These are phyloP conservation scores for Euphorbia schlechtendalii DNA, from an alignment of 441 rosid genomes.

Conservation along the genomic window DNA sequence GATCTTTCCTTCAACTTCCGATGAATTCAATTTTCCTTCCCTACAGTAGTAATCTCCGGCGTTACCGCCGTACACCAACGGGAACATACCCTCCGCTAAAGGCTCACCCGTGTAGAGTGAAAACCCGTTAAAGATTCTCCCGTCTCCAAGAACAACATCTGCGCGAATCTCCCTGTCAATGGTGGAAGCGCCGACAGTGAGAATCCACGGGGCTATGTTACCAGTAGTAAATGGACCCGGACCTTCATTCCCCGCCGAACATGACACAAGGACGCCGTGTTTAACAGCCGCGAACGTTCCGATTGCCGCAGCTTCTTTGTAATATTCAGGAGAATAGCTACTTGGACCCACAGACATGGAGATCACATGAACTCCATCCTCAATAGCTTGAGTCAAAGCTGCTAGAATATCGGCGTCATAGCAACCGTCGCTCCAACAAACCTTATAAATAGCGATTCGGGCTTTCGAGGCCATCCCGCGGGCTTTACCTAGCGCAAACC, in stretches of 20 bases:
- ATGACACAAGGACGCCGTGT: too few species aligned
- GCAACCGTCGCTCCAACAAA: conserved; percentile 68
- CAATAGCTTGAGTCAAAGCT: conserved; percentile 67
- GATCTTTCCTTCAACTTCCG: conserved; percentile 59
- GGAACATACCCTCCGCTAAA: conserved; percentile 30
- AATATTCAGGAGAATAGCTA: conserved; percentile 20
- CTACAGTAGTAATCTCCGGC: conserved; percentile 47
- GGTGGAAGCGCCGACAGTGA: conserved; percentile 83
- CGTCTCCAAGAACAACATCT: conserved; percentile 61
- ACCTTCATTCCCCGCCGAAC: conserved; percentile 45
- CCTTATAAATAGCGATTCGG: conserved; percentile 73
- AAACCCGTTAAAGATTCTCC: conserved; percentile 40
- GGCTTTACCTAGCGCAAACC: conserved; percentile 38
- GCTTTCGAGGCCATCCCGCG: conserved; percentile 95
- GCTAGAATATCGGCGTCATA: conserved; percentile 79
- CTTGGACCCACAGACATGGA: too few species aligned
- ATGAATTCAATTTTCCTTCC: conserved; percentile 32
- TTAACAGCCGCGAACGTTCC: too few species aligned
- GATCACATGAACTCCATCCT: conserved; percentile 60
- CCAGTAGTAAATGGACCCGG: conserved; percentile 57
- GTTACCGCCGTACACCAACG: conserved; percentile 58
- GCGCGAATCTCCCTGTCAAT: conserved; percentile 72
- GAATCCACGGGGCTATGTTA: conserved; percentile 82
- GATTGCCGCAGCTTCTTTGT: too few species aligned
- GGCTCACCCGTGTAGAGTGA: conserved; percentile 53